Evolutionary conservation across 371 early-diverging fungal species (phyloP).

Genomic region (Mortierella sp.): DNA sequence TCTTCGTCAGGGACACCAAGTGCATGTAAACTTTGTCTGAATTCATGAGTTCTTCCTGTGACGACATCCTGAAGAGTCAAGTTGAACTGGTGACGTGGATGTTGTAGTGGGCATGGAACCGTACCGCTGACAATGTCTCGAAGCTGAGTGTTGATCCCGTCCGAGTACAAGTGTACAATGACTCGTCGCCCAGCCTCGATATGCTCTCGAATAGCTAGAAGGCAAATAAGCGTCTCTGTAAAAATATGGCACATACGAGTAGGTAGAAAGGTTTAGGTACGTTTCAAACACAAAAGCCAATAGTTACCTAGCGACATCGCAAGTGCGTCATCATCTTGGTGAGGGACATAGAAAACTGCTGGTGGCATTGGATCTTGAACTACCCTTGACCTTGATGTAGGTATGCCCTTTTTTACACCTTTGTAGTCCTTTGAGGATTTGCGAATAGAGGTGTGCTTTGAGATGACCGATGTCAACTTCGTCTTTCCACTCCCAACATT

Average conservation of each 20-base stretch:
- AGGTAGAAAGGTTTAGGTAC: too few relatives aligned
- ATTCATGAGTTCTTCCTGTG: slow-evolving; percentile 39
- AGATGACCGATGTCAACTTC: neutral
- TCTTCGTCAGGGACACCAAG: slow-evolving; percentile 26
- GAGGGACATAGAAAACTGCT: slow-evolving; percentile 36
- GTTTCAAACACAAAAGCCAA: neutral
- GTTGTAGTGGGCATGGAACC: slow-evolving; percentile 19
- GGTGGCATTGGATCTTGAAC: slow-evolving; percentile 1
- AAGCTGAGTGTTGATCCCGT: slow-evolving; percentile 31
- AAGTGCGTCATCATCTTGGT: slow-evolving; percentile 45
- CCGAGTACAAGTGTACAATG: slow-evolving; percentile 43
- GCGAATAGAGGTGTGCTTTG: slow-evolving; percentile 1
- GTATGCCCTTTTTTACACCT: too few relatives aligned
- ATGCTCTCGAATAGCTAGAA: slow-evolving; percentile 37
- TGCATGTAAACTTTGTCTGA: slow-evolving; percentile 27
- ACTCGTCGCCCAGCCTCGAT: slow-evolving; percentile 27
- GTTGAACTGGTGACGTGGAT: slow-evolving; percentile 19
- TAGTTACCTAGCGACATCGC: slow-evolving; percentile 42
- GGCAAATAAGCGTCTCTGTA: neutral
- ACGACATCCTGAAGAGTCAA: slow-evolving; percentile 35
- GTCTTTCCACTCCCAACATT: too few relatives aligned
- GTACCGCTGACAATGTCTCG: slow-evolving; percentile 36
- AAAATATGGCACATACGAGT: neutral
- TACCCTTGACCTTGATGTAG: too few relatives aligned
- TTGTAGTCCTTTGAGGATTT: too few relatives aligned